phyloP scores from a whole-genome alignment of 2,329 filamentous ascomycete genomes.

The Colletotrichum destructivum region DNA sequence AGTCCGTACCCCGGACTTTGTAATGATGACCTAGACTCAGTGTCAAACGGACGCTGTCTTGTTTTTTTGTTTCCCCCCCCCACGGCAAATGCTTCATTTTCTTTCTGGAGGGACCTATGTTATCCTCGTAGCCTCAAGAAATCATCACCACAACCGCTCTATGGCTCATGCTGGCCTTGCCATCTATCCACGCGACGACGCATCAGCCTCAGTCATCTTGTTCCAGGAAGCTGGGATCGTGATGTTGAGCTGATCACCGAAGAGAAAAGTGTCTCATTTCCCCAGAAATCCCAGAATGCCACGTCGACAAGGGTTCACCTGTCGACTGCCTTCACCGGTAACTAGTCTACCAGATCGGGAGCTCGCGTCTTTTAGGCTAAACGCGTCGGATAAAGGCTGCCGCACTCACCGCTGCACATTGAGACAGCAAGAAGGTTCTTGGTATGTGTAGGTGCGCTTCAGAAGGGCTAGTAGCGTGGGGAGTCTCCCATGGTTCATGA shows the following conservation, averaged over 20 bases:
- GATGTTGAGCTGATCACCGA: not conserved
- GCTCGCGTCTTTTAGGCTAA: constrained; percentile 31
- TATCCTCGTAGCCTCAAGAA: not conserved
- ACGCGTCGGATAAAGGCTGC: constrained; percentile 24
- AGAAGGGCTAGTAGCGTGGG: constrained; percentile 1
- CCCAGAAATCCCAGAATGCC: not conserved
- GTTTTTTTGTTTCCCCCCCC: not conserved
- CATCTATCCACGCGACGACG: not conserved
- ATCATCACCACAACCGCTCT: not conserved
- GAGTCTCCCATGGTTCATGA: not conserved
- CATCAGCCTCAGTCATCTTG: not conserved
- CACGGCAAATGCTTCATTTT: not conserved
- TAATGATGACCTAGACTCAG: not conserved
- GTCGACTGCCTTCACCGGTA: constrained; percentile 26
- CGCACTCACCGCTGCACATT: constrained; percentile 19
- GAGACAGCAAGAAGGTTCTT: not conserved
- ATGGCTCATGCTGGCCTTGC: not conserved
- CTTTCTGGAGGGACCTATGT: not conserved
- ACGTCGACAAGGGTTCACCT: not conserved
- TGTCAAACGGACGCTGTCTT: accelerated
- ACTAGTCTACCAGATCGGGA: constrained; percentile 2
- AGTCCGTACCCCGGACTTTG: not conserved
- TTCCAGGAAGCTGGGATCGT: not conserved
- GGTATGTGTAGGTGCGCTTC: not conserved
- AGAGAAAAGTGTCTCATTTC: not conserved